phyloP scores from a whole-genome alignment of 306 rosid genomes.

The Cucumis melo region DNA sequence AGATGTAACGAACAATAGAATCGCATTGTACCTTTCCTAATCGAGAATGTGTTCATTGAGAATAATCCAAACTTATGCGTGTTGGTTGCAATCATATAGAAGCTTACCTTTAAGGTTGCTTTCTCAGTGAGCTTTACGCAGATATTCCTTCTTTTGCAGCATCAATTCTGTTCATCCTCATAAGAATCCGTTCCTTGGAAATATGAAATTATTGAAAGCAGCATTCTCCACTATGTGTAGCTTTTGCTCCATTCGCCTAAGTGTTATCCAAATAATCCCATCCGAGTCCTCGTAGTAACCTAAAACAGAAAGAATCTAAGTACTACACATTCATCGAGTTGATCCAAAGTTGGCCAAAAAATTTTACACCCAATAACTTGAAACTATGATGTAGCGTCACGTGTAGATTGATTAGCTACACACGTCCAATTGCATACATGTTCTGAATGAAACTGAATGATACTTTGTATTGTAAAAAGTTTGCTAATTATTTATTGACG shows the following conservation, averaged over 20 bases:
- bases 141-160: slow-evolving; percentile 36
- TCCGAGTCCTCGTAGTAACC: slow-evolving; percentile 5
- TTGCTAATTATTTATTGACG: background rate
- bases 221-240: slow-evolving; percentile 19
- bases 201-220: slow-evolving; percentile 20
- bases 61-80: slow-evolving; percentile 35
- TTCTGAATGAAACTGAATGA: background rate
- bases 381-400: background rate
- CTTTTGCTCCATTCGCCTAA: slow-evolving; percentile 20
- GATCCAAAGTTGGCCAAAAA: background rate
- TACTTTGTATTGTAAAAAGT: background rate
- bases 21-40: slow-evolving; percentile 17
- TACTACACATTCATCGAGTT: background rate
- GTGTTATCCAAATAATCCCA: slow-evolving; percentile 27
- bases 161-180: slow-evolving; percentile 45
- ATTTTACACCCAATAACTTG: background rate
- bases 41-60: slow-evolving; percentile 25
- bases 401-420: background rate
- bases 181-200: slow-evolving; percentile 32
- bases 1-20: background rate
- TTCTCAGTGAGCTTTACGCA: slow-evolving; percentile 26
- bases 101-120: slow-evolving; percentile 28
- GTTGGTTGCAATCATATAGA: slow-evolving; percentile 49
- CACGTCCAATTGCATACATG: background rate
- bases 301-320: slow-evolving; percentile 5